These are phyloP conservation scores for Capronia americana DNA, from an alignment of 2,329 filamentous ascomycete species.

Conservation along the genomic window DNA sequence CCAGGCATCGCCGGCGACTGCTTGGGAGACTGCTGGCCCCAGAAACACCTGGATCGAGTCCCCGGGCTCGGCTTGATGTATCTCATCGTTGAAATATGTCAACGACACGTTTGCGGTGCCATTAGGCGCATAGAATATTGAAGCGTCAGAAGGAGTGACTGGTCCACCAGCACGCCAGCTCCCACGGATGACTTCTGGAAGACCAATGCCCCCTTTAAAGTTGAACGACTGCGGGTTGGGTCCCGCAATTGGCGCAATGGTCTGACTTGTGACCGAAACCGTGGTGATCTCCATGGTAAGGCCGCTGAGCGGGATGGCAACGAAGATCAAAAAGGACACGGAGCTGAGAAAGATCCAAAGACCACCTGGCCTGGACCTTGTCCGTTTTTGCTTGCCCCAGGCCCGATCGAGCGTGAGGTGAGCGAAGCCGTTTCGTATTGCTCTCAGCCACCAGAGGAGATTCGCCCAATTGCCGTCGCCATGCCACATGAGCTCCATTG, in stretches of 20 bases:
- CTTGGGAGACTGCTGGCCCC: not conserved
- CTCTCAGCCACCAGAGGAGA: not conserved
- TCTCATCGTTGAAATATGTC: not conserved
- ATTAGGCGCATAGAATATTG: constrained; percentile 3
- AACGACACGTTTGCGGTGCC: not conserved
- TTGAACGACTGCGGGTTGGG: not conserved
- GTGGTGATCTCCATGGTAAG: not conserved
- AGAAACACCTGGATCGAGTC: not conserved
- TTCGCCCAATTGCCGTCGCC: not conserved
- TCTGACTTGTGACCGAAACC: not conserved
- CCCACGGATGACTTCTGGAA: not conserved
- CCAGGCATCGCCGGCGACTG: not conserved
- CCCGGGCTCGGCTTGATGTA: not conserved
- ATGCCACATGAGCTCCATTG: constrained; percentile 6
- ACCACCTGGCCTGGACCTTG: not conserved
- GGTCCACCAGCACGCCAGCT: not conserved
- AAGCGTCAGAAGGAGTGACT: not conserved
- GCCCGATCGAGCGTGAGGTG: not conserved
- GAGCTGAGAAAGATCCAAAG: not conserved
- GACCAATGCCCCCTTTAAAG: no score
- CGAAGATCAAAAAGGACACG: not conserved
- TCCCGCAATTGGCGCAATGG: not conserved
- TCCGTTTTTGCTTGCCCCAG: not conserved
- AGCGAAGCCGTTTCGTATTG: not conserved
- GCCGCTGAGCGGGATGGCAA: not conserved